Evolutionary conservation across 2,329 filamentous ascomycete genomes (phyloP).

Genomic region (Colletotrichum liaoningense): DNA sequence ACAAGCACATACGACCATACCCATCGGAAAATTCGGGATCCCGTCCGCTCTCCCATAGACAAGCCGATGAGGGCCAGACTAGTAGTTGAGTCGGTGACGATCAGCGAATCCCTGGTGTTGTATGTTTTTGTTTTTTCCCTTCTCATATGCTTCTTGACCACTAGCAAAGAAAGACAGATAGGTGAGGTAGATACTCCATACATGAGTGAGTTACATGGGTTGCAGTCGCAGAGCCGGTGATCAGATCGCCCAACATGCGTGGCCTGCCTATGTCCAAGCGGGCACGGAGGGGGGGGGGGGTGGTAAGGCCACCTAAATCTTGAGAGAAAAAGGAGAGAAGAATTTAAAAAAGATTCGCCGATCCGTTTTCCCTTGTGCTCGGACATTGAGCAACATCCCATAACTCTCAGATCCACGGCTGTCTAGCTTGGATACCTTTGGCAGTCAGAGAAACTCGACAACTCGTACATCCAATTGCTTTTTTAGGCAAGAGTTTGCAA

Average conservation of each 20-base stretch:
- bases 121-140: too few species aligned
- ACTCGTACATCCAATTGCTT: neutral
- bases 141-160: too few species aligned
- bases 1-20: neutral
- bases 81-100: too few species aligned
- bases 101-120: too few species aligned
- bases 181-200: too few species aligned
- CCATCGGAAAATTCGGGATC: too few species aligned
- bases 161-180: too few species aligned
- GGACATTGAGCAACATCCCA: neutral
- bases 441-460: neutral
- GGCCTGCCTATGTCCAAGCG: neutral
- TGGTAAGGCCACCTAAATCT: neutral
- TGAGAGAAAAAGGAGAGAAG: neutral
- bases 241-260: conserved; percentile 15
- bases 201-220: too few species aligned
- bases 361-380: neutral
- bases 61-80: too few species aligned
- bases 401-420: neutral
- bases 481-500: neutral
- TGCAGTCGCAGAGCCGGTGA: conserved; percentile 4
- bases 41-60: too few species aligned
- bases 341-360: neutral
- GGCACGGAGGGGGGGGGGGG: too few species aligned
- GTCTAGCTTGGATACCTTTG: neutral